Evolutionary conservation across 345 rosid species (phyloP).

Genomic region (Aquilaria yunnanensis): DNA sequence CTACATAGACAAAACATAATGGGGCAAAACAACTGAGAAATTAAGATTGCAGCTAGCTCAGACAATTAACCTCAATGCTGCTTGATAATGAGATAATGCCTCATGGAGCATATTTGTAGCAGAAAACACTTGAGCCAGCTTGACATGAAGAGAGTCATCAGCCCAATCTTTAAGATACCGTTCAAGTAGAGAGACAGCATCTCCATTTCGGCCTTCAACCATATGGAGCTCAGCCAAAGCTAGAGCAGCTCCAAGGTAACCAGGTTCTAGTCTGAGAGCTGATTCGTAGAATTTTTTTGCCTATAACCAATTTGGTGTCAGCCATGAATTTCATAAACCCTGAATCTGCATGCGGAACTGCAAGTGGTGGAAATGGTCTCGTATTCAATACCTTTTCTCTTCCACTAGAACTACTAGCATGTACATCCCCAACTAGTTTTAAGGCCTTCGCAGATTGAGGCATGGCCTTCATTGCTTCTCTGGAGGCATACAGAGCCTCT

Average conservation of each 20-base stretch:
- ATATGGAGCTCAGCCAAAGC: conserved; percentile 95
- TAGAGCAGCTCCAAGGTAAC: conserved; percentile 92
- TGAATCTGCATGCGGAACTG: not conserved
- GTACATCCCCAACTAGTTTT: conserved; percentile 97
- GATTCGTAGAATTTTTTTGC: conserved; percentile 97
- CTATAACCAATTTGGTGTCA: conserved; percentile 28
- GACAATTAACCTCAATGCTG: conserved; percentile 65
- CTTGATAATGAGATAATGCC: conserved; percentile 82
- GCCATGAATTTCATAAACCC: conserved; percentile 2
- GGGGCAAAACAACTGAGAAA: not conserved
- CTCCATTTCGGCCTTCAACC: conserved; percentile 85
- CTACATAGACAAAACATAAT: not conserved
- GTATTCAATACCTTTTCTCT: conserved; percentile 73
- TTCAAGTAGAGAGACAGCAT: conserved; percentile 92
- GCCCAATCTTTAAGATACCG: conserved; percentile 96
- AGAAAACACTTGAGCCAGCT: conserved; percentile 94
- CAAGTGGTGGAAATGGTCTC: no score
- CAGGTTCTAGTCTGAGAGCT: conserved; percentile 89
- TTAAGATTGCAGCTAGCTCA: not conserved
- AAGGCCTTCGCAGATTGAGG: conserved; percentile 97
- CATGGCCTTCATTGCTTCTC: conserved; percentile 99
- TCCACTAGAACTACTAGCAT: conserved; percentile 80
- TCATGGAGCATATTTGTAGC: conserved; percentile 83
- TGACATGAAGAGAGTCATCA: conserved; percentile 96
- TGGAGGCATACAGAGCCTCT: conserved; percentile 88